Evolutionary conservation across 495 filamentous ascomycete species (phyloP).

Genomic region (Trichoderma erinaceum): DNA sequence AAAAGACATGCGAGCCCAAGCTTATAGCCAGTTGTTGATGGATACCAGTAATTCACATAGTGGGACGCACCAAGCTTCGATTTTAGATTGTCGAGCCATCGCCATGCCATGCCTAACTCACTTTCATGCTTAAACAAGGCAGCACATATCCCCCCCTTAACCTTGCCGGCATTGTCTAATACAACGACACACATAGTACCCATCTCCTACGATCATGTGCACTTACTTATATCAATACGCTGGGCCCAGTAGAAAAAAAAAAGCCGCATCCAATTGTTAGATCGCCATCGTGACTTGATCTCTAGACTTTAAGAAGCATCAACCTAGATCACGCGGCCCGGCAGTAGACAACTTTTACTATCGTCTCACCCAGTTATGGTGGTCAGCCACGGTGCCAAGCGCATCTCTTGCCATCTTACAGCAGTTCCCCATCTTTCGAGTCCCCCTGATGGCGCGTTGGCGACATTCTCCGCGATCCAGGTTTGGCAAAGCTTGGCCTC

Average conservation of each 20-base stretch:
- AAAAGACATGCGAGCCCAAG: background rate
- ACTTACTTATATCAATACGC: background rate
- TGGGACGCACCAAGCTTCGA: background rate
- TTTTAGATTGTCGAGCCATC: background rate
- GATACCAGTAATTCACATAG: background rate
- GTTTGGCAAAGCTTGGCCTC: too few relatives aligned
- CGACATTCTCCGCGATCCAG: too few relatives aligned
- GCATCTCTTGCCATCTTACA: too few relatives aligned
- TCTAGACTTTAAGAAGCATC: background rate
- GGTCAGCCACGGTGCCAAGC: background rate
- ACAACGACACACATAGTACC: too few relatives aligned
- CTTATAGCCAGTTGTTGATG: background rate
- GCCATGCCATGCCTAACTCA: background rate
- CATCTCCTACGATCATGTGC: too few relatives aligned
- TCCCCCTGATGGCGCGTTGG: too few relatives aligned
- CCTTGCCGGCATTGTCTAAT: background rate
- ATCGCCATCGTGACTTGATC: constrained; percentile 7
- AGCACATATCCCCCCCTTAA: background rate
- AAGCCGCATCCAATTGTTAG: background rate
- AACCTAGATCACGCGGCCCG: background rate
- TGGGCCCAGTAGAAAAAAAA: background rate
- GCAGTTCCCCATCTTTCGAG: too few relatives aligned
- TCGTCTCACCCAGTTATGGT: background rate
- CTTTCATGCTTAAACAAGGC: constrained; percentile 2
- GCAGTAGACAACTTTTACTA: background rate